Conservation (phyloP, 768 basidiomycete genomes). For the Infundibulicybe gibba region DNA sequence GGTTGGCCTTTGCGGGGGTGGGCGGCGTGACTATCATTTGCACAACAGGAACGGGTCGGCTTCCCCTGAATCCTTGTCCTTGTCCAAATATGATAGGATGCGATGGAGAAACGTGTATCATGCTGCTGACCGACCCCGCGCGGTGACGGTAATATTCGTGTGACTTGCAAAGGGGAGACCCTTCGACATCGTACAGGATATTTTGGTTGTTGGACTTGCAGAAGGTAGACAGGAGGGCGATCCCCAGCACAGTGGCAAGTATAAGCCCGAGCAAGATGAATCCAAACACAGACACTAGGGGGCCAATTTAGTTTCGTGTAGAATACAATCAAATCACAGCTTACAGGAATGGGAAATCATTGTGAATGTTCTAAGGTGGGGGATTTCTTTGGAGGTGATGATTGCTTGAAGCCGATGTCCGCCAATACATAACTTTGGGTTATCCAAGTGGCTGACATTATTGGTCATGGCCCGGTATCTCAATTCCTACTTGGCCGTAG, state of each 20-base stretch:
- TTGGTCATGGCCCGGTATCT: too few species aligned
- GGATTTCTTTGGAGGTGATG: too few species aligned
- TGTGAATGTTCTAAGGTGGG: too few species aligned
- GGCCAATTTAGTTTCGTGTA: not conserved
- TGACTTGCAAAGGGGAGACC: not conserved
- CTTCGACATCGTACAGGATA: not conserved
- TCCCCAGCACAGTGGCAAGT: conserved; percentile 4
- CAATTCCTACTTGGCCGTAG: too few species aligned
- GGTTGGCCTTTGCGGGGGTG: conserved; percentile 19
- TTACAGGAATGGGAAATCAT: too few species aligned
- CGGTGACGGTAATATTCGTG: too few species aligned
- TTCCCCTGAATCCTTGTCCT: conserved; percentile 8
- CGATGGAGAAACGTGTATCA: conserved; percentile 23
- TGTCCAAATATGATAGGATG: conserved; percentile 23
- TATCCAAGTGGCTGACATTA: too few species aligned
- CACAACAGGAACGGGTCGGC: conserved; percentile 3
- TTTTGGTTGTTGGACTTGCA: not conserved
- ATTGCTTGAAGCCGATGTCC: too few species aligned
- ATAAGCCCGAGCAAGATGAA: conserved; percentile 6
- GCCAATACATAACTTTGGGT: too few species aligned
- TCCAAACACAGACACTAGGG: conserved; percentile 7
- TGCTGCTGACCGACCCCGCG: not conserved
- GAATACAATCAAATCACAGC: conserved; percentile 4
- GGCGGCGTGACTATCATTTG: conserved; percentile 28
- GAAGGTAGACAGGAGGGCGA: conserved; percentile 7